Evolutionary conservation across 148 eudicot species (phyloP).

Genomic region (Camellia granthamiana): DNA sequence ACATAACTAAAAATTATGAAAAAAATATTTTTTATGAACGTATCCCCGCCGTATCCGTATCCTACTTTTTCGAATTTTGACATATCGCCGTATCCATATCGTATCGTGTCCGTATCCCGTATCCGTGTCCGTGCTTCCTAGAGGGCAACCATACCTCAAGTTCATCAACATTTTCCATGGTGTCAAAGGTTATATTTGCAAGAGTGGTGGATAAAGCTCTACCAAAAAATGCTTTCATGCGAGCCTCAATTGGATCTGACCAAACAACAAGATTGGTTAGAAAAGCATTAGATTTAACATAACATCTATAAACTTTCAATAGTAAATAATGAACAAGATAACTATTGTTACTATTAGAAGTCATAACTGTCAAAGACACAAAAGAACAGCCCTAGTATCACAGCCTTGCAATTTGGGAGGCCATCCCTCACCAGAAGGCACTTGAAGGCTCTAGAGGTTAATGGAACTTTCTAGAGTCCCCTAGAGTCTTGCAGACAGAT

Average conservation of each 20-base stretch:
- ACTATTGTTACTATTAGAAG: not conserved
- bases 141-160: slow-evolving; percentile 73
- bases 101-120: too few relatives aligned
- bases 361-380: slow-evolving; percentile 3
- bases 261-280: slow-evolving; percentile 17
- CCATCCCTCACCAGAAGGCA: too few relatives aligned
- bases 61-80: too few relatives aligned
- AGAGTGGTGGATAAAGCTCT: slow-evolving; percentile 54
- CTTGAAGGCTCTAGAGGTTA: too few relatives aligned
- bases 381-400: not conserved
- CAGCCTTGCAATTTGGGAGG: too few relatives aligned
- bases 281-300: not conserved
- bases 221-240: slow-evolving; percentile 46
- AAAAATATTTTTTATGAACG: too few relatives aligned
- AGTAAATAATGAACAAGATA: not conserved
- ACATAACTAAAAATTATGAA: too few relatives aligned
- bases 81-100: too few relatives aligned
- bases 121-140: too few relatives aligned
- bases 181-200: slow-evolving; percentile 63
- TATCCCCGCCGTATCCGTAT: too few relatives aligned
- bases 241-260: slow-evolving; percentile 59
- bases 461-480: too few relatives aligned
- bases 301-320: not conserved
- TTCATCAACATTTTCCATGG: slow-evolving; percentile 50
- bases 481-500: too few relatives aligned